phyloP scores from a whole-genome alignment of 305 asterid genomes.

The Fraxinus ornus region DNA sequence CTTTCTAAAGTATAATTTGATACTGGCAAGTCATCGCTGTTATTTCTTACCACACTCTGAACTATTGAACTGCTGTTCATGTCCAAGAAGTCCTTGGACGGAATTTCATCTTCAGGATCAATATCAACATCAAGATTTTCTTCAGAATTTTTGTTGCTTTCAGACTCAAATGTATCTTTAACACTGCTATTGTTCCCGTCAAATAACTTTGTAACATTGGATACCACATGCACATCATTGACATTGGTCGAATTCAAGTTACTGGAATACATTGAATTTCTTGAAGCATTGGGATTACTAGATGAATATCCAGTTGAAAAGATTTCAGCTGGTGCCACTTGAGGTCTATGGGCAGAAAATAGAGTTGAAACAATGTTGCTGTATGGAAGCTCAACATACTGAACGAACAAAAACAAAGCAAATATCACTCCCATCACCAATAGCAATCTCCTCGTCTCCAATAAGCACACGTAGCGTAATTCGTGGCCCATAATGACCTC shows the following conservation, averaged over 20 bases:
- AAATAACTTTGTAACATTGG: constrained; percentile 17
- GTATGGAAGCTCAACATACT: constrained; percentile 68
- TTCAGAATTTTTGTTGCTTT: constrained; percentile 11
- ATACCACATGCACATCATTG: constrained; percentile 17
- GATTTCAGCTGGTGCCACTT: constrained; percentile 12
- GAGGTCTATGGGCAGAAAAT: constrained; percentile 34
- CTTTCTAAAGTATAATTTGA: constrained; percentile 19
- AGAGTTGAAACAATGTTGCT: constrained; percentile 46
- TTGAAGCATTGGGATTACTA: constrained; percentile 12
- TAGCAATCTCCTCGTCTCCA: constrained; percentile 54
- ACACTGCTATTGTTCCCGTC: constrained; percentile 28
- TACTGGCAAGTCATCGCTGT: constrained; percentile 25
- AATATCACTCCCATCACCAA: constrained; percentile 57
- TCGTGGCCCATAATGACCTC: constrained; percentile 47
- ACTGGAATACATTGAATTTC: constrained; percentile 21
- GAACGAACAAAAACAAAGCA: constrained; percentile 55
- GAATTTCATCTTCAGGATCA: constrained; percentile 54
- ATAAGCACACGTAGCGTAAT: constrained; percentile 34
- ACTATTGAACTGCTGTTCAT: constrained; percentile 24
- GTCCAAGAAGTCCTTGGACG: constrained; percentile 35
- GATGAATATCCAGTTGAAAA: constrained; percentile 29
- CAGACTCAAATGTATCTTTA: constrained; percentile 23
- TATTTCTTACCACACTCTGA: constrained; percentile 25
- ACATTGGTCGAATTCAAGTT: constrained; percentile 22
- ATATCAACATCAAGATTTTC: constrained; percentile 28